Evolutionary conservation across 192 early-diverging fungal species (phyloP), one percentile per base, ranked within the genome.

Genomic region (Backusella tuberculispora): DNA sequence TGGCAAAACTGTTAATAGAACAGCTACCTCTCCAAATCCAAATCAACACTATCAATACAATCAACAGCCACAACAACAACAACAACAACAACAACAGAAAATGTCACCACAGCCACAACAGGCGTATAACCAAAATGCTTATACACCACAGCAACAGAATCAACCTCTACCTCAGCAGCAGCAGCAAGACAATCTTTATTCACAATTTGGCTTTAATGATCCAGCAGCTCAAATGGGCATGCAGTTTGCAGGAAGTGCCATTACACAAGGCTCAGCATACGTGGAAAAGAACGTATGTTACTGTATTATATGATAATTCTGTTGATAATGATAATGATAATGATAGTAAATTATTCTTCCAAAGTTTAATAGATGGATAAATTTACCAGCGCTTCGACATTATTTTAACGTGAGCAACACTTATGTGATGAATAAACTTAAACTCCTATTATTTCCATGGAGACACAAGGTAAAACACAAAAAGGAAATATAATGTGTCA

Each of bases 391-490:
- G 76, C 80, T 97, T 21, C 93, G 95, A 80, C 92, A 94, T 74
- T 98, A 97, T 81, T 99, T 98, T 81, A 95, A 96, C 76, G 97
- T 99, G 38, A 93, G 91, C 79, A 99, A 97, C 82, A 87, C 90
- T 6, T 99, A 97, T 75, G 97, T 99, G 14, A 80, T 97, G 29
- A 89, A 90, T 70, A 99, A 99, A 80, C 81, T 98, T 13, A 85
- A 82, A 24, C 76, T 93, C n/a, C 80, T 99, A 15, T 74, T 96
- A 67, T 97, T 98, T 77, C 97, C 97, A 12, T 98, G 95, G 89
- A 84, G 92, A 41, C 95, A 99, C 74, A 87, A 84, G 73, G 90
- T 89, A 87, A 76, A 69, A 21, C 50, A 50, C 29, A 60, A 48
- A 5, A 29, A 10, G 29, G 6, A 47, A 38, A 5, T 46, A 45